Base-by-base conservation (phyloP, 345 rosid genomes). In the Luvunga scandens region DNA sequence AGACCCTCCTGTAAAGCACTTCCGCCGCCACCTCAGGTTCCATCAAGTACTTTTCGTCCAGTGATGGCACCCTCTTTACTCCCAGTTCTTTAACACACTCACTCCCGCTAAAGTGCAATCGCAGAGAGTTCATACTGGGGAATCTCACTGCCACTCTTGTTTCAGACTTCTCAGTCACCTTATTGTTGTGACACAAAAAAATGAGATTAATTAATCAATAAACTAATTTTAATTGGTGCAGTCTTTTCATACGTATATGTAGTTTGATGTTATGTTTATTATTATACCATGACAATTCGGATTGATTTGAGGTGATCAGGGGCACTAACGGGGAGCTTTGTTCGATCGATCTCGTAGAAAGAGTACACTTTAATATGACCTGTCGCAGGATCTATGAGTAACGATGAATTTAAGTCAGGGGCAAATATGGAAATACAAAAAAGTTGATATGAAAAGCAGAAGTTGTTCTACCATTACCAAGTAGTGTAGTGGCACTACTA, bases 151-250 rank as follows among this genome's bases (percentile, higher is more conserved):
- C 84, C 22, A 96, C 89, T 30, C 84, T 77, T 69, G 69, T 77
- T 67, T 81, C 87, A 9, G 87, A 86, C 88, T 89, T 91, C 81
- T 91, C 91, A 53, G 79, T 85, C 80, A 96, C 99, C 99, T 96
- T 13, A 45, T 45, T 45, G 13, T 45, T 45, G 0, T 0, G 50
- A 77, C 55, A 53, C 24, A 45, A 19, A 42, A 42, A 62, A 78
- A 71, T 19, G 7, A 60, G 14, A 66, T 66, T 0, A 13, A 64
- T 36, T 34, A 36, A 34, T 66, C 3, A 55, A 19, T 31, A 8
- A 8, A 53, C 63, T 48, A 25, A 6, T 18, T 18, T 65, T 22
- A 66, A 42, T 24, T 21, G 27, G 7, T 55, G 19, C 9, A 22
- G 4, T 16, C 22, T 5, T 56, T 30, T 45, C 50, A 45, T 10